Percentiles rank a stretch among this genome's conserved stretches.
Evolutionary conservation across 176 grass and related monocot genomes (phyloP).

Genomic region (Avena sativa): DNA sequence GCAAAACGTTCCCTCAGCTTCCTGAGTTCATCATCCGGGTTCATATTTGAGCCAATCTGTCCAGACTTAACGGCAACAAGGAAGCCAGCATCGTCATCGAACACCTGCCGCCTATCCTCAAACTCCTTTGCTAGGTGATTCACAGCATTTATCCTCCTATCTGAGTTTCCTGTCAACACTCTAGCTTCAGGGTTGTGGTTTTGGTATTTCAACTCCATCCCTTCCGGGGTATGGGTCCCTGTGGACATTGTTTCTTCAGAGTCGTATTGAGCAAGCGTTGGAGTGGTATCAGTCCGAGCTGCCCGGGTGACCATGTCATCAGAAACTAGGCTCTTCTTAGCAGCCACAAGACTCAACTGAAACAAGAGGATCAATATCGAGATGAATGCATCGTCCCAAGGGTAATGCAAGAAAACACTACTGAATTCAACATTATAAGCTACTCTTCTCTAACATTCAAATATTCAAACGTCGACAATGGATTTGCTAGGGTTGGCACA

Average conservation of each 20-base stretch:
- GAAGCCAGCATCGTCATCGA: constrained; percentile 71
- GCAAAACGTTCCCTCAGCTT: constrained; percentile 80
- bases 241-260: constrained; percentile 73
- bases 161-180: constrained; percentile 44
- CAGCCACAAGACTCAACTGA: constrained; percentile 77
- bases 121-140: constrained; percentile 80
- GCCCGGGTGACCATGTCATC: constrained; percentile 43
- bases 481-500: background rate
- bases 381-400: background rate
- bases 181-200: constrained; percentile 46
- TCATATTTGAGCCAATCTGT: constrained; percentile 54
- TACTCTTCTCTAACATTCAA: constrained; percentile 23
- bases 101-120: constrained; percentile 64
- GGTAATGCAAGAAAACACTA: constrained; percentile 28
- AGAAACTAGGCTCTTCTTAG: constrained; percentile 76
- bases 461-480: constrained; percentile 12
- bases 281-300: constrained; percentile 43
- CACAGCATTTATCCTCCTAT: constrained; percentile 56
- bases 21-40: constrained; percentile 74
- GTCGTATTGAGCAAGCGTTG: constrained; percentile 57
- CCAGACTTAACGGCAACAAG: constrained; percentile 54
- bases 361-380: constrained; percentile 45
- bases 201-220: constrained; percentile 44
- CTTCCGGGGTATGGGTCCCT: constrained; percentile 63
- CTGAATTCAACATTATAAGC: background rate